Conservation (phyloP, 1,139 yeast species). For the Yamadazyma atmosphaerica region DNA sequence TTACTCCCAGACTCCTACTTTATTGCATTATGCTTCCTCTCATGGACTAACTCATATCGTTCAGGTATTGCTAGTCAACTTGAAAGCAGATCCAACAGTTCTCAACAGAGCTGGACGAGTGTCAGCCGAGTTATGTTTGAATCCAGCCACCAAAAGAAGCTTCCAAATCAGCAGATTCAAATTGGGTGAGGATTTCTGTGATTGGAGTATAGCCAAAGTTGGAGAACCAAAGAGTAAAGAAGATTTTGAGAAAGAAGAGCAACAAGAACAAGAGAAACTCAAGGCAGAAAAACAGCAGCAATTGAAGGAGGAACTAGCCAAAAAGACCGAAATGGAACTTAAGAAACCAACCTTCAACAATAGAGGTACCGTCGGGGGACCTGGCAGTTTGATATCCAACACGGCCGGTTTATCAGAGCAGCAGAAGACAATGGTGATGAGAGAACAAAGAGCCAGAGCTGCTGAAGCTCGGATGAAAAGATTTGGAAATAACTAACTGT, state of each 20-base stretch:
- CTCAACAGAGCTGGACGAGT: constrained; percentile 57
- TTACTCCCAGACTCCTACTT: constrained; percentile 63
- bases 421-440: constrained; percentile 74
- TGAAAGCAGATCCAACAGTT: constrained; percentile 71
- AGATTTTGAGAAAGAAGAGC: constrained; percentile 50
- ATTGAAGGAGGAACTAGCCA: constrained; percentile 43
- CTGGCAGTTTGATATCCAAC: constrained; percentile 18
- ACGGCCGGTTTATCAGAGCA: constrained; percentile 52
- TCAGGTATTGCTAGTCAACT: constrained; percentile 57
- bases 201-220: constrained; percentile 71
- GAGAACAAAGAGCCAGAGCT: constrained; percentile 95
- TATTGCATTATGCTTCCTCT: constrained; percentile 77
- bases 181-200: constrained; percentile 67
- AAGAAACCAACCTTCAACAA: constrained; percentile 34
- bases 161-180: constrained; percentile 69
- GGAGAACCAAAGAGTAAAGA: constrained; percentile 67
- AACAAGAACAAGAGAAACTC: constrained; percentile 30
- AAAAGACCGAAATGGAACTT: constrained; percentile 39
- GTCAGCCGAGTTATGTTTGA: constrained; percentile 50
- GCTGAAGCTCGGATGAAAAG: constrained; percentile 79
- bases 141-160: constrained; percentile 45
- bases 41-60: constrained; percentile 70
- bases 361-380: constrained; percentile 29
- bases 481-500: constrained; percentile 6
- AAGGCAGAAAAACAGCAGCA: constrained; percentile 37